Evolutionary conservation across 148 eudicot genomes (phyloP), one percentile per base, ranked within the genome.

Genomic region (Hydrangea macrophylla): DNA sequence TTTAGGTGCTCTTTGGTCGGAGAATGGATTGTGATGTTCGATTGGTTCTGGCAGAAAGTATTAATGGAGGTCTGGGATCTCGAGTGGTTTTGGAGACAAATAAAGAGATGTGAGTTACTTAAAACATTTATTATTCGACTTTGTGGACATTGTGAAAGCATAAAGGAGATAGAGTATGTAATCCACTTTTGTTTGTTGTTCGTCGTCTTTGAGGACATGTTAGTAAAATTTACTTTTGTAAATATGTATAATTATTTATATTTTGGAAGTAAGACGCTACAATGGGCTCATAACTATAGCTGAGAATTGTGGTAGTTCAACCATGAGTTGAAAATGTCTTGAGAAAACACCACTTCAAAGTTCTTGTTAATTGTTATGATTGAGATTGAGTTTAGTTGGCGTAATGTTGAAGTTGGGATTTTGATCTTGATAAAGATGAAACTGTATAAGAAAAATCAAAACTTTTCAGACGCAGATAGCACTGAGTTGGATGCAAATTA

Each of bases 1-100:
- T 45, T 40, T 40, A 64, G 67, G 55, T 64, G 23, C 35, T 64
- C 8, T 64, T 64, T 44, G 67, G 67, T 45, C 55, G 37, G 35
- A 44, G 35, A 27, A 40, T 40, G 67, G 67, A 30, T 17, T 42
- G 22, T 44, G 67, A 64, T 42, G 55, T 42, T 64, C 67, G 33
- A 10, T 45, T 64, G 48, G 55, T 64, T 44, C 39, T 45, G 33
- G 53, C 67, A 45, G 28, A 44, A 44, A 44, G 53, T 36, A 44
- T 13, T 2, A 36, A 64, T 28, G 55, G 55, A 44, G 67, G 67
- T 40, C 32, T 26, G 17, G 48, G 55, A 64, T 23, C 45, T 26
- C 67, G n/a, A 44, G 55, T 64, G n/a, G 36, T 64, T 64, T 28
- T 64, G 45, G 55, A 64, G 35, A 45, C 55, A 26, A 24, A 25